Base-by-base conservation (phyloP, 2,329 filamentous ascomycete species). In the Diaporthe citri region DNA sequence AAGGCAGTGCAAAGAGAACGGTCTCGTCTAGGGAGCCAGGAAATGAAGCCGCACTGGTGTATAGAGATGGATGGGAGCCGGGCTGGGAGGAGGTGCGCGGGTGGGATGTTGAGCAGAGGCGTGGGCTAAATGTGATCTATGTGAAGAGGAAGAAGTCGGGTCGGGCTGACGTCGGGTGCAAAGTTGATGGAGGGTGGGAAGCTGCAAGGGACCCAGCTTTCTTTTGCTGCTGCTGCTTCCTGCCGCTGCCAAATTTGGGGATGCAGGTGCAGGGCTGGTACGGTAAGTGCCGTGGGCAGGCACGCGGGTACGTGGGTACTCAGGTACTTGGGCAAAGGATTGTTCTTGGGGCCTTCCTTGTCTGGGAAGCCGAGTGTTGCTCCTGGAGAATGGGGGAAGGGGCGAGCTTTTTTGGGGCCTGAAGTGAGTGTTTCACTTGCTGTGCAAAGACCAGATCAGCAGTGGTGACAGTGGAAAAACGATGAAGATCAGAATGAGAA, bases 131-230 rank as follows among this genome's bases (percentile, higher is more conserved):
- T 55, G 15, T 25, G 64, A 52, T 69, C 43, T 67, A 39, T 28
- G 64, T 59, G 34, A 55, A 41, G 48, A 69, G 64, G 64, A 41
- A 69, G 64, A 69, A 69, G 17, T 69, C 64, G 64, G 64, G 48
- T 55, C 48, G 64, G 64, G 64, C 34, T 69, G 64, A 69, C 64
- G 64, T 69, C 64, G 46, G 64, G 64, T 41, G 36, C 20, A 55
- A 55, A 55, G 46, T 41, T 52, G 22, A 34, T 46, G 60, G 25
- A 48, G 60, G 60, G 31, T 36, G 41, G 41, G 31, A 25, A 52
- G 70, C 70, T 72, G 57, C 46, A 72, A 72, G 56, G 56, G 46
- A 69, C 64, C 64, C 64, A 69, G 64, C 48, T 55, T 55, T 55
- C 64, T 69, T 31, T 34, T 48, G 43, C 13, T n/a, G 59, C 22